Conservation (phyloP, 371 early-diverging fungal genomes). For the Apophysomyces sp. region DNA sequence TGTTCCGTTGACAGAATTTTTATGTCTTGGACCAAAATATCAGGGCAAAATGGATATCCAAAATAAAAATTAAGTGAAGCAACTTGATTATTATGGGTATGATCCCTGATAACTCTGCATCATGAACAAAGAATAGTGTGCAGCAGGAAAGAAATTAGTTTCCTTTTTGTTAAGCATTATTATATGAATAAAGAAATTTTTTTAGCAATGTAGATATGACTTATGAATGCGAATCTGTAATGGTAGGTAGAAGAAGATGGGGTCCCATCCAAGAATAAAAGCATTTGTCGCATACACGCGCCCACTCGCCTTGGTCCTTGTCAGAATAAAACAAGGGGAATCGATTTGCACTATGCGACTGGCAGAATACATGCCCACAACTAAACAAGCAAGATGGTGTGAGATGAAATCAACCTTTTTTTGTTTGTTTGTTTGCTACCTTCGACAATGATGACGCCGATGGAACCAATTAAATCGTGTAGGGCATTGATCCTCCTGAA, state of each 20-base stretch:
- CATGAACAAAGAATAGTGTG: too few relatives aligned
- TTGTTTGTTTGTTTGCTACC: too few relatives aligned
- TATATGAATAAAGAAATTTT: too few relatives aligned
- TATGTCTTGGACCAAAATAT: not conserved
- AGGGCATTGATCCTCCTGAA: constrained; percentile 3
- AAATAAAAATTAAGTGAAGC: too few relatives aligned
- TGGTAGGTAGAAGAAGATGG: not conserved
- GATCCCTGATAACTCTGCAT: too few relatives aligned
- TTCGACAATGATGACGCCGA: constrained; percentile 28
- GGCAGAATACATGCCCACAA: constrained; percentile 26
- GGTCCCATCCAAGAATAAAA: constrained; percentile 13
- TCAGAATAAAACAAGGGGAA: constrained; percentile 20
- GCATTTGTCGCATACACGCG: constrained; percentile 27
- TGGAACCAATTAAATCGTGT: constrained; percentile 14
- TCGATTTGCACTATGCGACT: constrained; percentile 23
- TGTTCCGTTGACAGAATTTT: not conserved
- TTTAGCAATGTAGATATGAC: not conserved
- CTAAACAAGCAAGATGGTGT: constrained; percentile 10
- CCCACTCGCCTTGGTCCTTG: constrained; percentile 20
- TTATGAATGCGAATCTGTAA: not conserved
- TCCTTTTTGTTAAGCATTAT: too few relatives aligned
- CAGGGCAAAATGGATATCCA: not conserved
- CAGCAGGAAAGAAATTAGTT: too few relatives aligned
- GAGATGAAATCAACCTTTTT: too few relatives aligned
- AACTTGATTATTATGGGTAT: too few relatives aligned